Conservation (phyloP, 306 rosid genomes). For the Lotus japonicus region DNA sequence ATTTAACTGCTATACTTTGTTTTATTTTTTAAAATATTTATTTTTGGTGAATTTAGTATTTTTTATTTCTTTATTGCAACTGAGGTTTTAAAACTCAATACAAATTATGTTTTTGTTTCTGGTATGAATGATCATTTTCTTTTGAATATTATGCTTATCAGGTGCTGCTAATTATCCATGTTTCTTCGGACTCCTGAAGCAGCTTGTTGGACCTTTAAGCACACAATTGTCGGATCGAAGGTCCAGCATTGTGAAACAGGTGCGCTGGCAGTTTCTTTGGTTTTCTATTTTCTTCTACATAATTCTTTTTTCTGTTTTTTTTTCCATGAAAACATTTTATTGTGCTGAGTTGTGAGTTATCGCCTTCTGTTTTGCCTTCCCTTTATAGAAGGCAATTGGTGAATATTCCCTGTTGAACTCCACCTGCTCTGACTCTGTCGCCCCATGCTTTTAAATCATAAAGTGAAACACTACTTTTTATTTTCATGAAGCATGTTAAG, state of each 20-base stretch:
- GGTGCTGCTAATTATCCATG: slow-evolving; percentile 92
- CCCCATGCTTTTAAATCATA: background rate
- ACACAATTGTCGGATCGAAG: slow-evolving; percentile 91
- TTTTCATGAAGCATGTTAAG: slow-evolving; percentile 2
- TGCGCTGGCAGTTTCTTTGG: slow-evolving; percentile 17
- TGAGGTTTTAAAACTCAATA: background rate
- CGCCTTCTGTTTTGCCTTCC: background rate
- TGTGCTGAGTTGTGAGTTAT: slow-evolving; percentile 6
- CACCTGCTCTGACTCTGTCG: no score
- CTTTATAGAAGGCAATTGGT: background rate
- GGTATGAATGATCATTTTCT: slow-evolving; percentile 18
- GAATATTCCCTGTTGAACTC: background rate
- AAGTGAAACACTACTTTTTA: background rate
- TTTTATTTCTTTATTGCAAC: background rate
- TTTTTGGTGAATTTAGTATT: background rate
- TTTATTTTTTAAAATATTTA: background rate
- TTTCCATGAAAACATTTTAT: background rate
- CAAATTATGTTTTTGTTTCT: background rate
- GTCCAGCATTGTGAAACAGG: slow-evolving; percentile 99
- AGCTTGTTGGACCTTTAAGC: slow-evolving; percentile 87
- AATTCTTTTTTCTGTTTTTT: background rate
- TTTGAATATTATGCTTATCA: slow-evolving; percentile 29
- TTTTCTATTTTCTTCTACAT: slow-evolving; percentile 1
- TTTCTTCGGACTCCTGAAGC: slow-evolving; percentile 86
- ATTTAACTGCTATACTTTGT: background rate